Conservation (phyloP, 768 basidiomycete genomes). For the Psilocybe cubensis region DNA sequence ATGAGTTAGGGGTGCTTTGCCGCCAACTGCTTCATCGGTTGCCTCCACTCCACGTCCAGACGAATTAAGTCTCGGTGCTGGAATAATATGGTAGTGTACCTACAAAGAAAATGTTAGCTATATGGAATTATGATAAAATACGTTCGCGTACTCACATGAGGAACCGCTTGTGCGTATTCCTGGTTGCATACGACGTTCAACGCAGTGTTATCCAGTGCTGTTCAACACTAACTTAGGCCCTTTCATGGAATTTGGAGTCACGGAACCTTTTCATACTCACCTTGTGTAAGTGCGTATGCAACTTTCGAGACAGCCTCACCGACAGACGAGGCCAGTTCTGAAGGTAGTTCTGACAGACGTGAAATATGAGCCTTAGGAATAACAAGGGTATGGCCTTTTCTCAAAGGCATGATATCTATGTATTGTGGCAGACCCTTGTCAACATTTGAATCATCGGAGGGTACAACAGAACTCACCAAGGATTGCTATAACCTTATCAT, state of each 20-base stretch:
- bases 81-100: slow-evolving; percentile 82
- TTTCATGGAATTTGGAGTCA: not conserved
- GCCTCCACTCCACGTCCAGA: slow-evolving; percentile 12
- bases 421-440: not conserved
- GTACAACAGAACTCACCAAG: slow-evolving; percentile 45
- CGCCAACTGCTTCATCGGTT: slow-evolving; percentile 13
- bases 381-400: slow-evolving; percentile 70
- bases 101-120: slow-evolving; percentile 24
- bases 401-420: slow-evolving; percentile 68
- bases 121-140: not conserved
- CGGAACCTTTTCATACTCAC: slow-evolving; percentile 33
- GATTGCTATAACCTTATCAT: slow-evolving; percentile 65
- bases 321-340: slow-evolving; percentile 58
- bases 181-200: slow-evolving; percentile 82
- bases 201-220: slow-evolving; percentile 66
- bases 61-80: slow-evolving; percentile 56
- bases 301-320: slow-evolving; percentile 65
- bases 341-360: slow-evolving; percentile 66
- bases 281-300: slow-evolving; percentile 63
- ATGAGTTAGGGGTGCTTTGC: slow-evolving; percentile 36
- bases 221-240: not conserved
- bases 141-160: slow-evolving; percentile 53
- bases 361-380: slow-evolving; percentile 69
- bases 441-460: not conserved
- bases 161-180: slow-evolving; percentile 80